Evolutionary conservation across 106 monocot species (phyloP), one percentile per base, ranked within the genome.

Genomic region (Agapanthus africanus): DNA sequence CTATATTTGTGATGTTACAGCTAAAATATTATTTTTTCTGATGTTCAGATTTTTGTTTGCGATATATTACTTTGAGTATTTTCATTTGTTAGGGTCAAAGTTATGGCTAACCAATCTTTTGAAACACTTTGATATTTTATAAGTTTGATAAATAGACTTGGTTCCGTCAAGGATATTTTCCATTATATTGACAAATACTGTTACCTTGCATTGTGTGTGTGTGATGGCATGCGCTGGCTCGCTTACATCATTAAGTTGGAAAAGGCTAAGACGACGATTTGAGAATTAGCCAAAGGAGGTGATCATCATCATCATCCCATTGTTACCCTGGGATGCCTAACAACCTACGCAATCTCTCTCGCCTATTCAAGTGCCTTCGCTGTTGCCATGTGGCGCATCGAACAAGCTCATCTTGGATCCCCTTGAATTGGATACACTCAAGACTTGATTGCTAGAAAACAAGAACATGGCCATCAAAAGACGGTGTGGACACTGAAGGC

Each of bases 391-490:
- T 66, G 65, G 4, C 8, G 1, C 16, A n/a, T 7, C 9, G 64
- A 10, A 19, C 64, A 1, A 37, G 3, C 64, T 39, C 33, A 4
- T 34, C 38, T 64, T n/a, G 56, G 56, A 30, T 11, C 56, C 56
- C 31, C 56, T 57, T n/a, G n/a, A n/a, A n/a, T n/a, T n/a, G n/a
- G n/a, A n/a, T n/a, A n/a, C 64, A 37, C 64, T 34, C 22, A 27
- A 18, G n/a, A n/a, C n/a, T n/a, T 7, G 10, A n/a, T n/a, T n/a
- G 66, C 27, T 27, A 28, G 65, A 65, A 41, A 66, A 44, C 66
- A 44, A 42, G 66, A 44, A 66, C 66, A 44, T 66, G 27, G 42
- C 66, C 42, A 31, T 66, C 66, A 44, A 37, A 66, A 40, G 11
- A 42, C n/a, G n/a, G 41, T 7, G 42, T 40, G 14, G 37, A 30